These are phyloP conservation scores for Flaveria linearis DNA, from an alignment of 129 eudicot genomes.

Conservation along the genomic window DNA sequence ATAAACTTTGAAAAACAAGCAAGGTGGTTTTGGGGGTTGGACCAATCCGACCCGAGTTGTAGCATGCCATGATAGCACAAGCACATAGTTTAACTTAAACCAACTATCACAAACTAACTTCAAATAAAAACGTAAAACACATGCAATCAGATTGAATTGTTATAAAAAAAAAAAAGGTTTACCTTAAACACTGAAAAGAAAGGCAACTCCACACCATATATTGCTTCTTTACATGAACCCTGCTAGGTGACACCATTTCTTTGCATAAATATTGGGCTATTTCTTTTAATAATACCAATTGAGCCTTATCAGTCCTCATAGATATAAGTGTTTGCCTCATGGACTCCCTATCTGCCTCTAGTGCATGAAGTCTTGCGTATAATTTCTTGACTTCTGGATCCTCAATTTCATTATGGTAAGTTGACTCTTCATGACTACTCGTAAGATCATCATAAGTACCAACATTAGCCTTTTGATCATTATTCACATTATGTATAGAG, in stretches of 20 bases:
- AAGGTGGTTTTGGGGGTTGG: neutral
- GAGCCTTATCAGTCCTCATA: conserved; percentile 96
- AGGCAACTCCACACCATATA: conserved; percentile 41
- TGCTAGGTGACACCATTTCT: conserved; percentile 53
- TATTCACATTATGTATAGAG: conserved; percentile 54
- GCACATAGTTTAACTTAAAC: neutral
- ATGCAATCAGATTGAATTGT: neutral
- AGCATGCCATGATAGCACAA: neutral
- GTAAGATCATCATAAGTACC: conserved; percentile 51
- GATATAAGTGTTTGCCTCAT: conserved; percentile 89
- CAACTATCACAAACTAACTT: conserved; percentile 10
- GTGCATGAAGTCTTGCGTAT: conserved; percentile 86
- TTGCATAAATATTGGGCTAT: conserved; percentile 81
- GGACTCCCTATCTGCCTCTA: conserved; percentile 94
- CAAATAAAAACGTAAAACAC: neutral
- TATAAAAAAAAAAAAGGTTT: neutral
- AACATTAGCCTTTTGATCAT: conserved; percentile 58
- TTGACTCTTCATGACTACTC: conserved; percentile 60
- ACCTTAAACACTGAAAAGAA: conserved; percentile 71
- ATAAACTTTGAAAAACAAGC: neutral
- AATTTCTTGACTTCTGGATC: conserved; percentile 80
- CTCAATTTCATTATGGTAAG: conserved; percentile 40
- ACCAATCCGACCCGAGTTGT: neutral
- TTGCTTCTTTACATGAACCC: conserved; percentile 47
- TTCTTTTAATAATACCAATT: conserved; percentile 70